Base-by-base conservation (phyloP, 2,329 filamentous ascomycete genomes). In the Septoria petroselini region DNA sequence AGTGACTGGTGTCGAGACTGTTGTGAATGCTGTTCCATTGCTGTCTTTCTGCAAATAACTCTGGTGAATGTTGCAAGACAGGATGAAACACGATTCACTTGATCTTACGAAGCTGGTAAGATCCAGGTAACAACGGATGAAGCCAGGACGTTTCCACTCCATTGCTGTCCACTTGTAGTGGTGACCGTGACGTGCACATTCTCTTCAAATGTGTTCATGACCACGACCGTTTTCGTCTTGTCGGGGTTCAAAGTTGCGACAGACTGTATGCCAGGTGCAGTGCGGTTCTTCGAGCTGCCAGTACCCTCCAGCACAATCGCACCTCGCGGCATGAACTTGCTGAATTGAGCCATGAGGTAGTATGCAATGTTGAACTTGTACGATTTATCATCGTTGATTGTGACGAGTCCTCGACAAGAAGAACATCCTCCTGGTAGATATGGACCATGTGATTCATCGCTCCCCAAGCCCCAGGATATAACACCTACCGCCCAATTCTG, bases 331-430 rank as follows among this genome's bases (percentile, higher is more conserved):
- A 56, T 56, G 19, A 35, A 50, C 37, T 46, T 48, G 17, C 46
- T 50, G 15, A 53, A 56, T 34, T 56, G 53, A 27, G 53, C 50
- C 47, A 56, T 53, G 15, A 52, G 38, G 25, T 56, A 53, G 23
- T 56, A 56, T 17, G 47, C 50, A 8, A 50, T 45, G n/a, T 50
- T 53, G 14, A 56, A 43, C 1, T 17, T 41, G 18, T 51, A 56
- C 17, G 29, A 35, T 2, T 39, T 39, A 45, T 42, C 46, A n/a
- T 27, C 34, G n/a, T 45, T 48, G 33, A 52, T 48, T 11, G 45
- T 53, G 14, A 56, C 43, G 2, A 56, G 29, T 23, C 53, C 53
- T 1, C 27, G 40, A 19, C 53, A 56, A 6, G 29, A 38, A 7
- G 42, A 12, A 43, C 53, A 56, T 15, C 46, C 50, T n/a, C 41